Base-by-base conservation (phyloP, 2,329 filamentous ascomycete species). In the Botryotinia convoluta region DNA sequence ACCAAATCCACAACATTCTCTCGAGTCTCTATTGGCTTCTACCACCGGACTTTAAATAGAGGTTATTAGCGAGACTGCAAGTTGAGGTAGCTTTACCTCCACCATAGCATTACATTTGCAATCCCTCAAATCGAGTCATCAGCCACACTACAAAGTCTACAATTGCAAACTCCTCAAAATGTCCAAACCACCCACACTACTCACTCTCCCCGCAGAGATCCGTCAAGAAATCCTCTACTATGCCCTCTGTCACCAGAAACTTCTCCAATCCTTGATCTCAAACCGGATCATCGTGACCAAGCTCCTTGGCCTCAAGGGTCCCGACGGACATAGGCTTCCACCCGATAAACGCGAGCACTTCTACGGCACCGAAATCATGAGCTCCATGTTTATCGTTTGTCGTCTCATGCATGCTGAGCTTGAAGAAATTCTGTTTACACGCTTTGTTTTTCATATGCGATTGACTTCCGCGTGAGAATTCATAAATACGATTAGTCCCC, bases 181-280 rank as follows among this genome's bases (percentile, higher is more conserved):
- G 42, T 37, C 37, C 67, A 29, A 45, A 26, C 9, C 51, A 26
- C n/a, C n/a, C 12, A 60, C 51, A 14, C 8, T 60, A 35, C 51
- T 69, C 5, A 29, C 35, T 2, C 29, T 54, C 76, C 77, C 26
- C 64, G 48, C 74, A 14, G 76, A 79, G 69, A 78, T 79, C 60
- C 75, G 77, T 1, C 65, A 76, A 18, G 18, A 63, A 4, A 77
- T 78, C 18, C 77, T 78, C 73, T 26, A 75, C 22, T 77, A 76
- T 57, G 69, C 74, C 1, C 59, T 78, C n/a, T 44, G 4, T 26
- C 3, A 18, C 16, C 37, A n/a, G 6, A 32, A 5, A 18, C 6
- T 16, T 8, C 6, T 12, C 39, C 7, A 8, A 37, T 3, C 9
- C 10, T 6, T 2, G 3, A 16, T n/a, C 32, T 3, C 48, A 8